Evolutionary conservation across 2,329 filamentous ascomycete genomes (phyloP).

Genomic region (Aciculosporium take): DNA sequence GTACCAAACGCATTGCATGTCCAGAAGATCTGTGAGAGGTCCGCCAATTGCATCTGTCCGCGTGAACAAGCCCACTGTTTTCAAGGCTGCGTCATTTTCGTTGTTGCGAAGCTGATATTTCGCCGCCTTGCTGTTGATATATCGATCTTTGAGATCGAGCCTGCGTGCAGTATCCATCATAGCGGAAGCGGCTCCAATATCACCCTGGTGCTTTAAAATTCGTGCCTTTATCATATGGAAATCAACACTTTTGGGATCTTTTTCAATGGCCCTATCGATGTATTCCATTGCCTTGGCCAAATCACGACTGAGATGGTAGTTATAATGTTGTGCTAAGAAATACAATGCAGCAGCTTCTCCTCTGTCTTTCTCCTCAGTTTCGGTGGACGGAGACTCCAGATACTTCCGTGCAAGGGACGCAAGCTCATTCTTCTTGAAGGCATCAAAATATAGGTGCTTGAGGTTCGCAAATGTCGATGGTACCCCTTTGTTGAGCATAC

Average conservation of each 20-base stretch:
- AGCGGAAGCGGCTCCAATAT: constrained; percentile 65
- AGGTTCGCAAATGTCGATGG: constrained; percentile 95
- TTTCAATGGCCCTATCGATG: constrained; percentile 68
- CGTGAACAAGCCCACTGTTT: constrained; percentile 89
- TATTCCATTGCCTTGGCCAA: constrained; percentile 67
- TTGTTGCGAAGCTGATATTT: constrained; percentile 94
- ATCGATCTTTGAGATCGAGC: constrained; percentile 79
- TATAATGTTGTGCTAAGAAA: constrained; percentile 94
- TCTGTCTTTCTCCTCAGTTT: constrained; percentile 32
- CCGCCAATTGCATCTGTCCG: constrained; percentile 79
- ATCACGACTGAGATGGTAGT: constrained; percentile 78
- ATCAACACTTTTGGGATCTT: constrained; percentile 71
- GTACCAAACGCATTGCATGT: constrained; percentile 99
- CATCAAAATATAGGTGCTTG: constrained; percentile 76
- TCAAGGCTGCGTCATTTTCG: constrained; percentile 71
- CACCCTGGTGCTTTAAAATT: constrained; percentile 82
- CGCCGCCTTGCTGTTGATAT: constrained; percentile 96
- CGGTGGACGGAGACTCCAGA: constrained; percentile 41
- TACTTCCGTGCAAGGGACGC: constrained; percentile 68
- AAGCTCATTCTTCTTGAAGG: constrained; percentile 63
- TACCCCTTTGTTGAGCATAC: constrained; percentile 83
- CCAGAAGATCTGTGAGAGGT: constrained; percentile 76
- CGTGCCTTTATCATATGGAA: constrained; percentile 92
- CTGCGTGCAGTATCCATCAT: constrained; percentile 78
- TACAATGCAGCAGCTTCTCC: constrained; percentile 74